Evolutionary conservation across 352 stramenopile genomes (phyloP), one percentile per base, ranked within the genome.

Genomic region (Globisporangium heterothallicum): DNA sequence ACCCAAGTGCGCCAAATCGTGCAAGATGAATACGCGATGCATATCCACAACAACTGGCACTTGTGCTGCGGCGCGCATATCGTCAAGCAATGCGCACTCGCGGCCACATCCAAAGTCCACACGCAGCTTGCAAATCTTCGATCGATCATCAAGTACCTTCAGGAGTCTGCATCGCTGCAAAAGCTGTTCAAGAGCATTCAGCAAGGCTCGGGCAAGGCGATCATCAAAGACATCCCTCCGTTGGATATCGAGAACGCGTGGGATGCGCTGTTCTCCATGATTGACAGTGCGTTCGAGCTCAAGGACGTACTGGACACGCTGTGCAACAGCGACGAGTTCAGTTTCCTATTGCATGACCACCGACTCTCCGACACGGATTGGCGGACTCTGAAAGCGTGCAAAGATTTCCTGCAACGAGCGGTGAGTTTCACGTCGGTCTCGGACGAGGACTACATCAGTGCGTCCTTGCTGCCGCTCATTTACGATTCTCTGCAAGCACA

Each of bases 401-500:
- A 49, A n/a, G 50, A 57, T 18, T 57, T 57, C 30, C 24, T 57
- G 1, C 38, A 49, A 18, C 26, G 29, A 8, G 50, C 50, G 0
- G 50, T 42, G 7, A 42, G 26, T 12, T 50, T 42, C 26, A 43
- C 47, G n/a, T 9, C 29, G 7, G 47, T 53, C 34, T 19, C 18
- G 4, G 34, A 53, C 12, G 24, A 53, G 22, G 47, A 53, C 22
- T 57, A 41, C 36, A 50, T 40, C 8, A 42, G 38, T 22, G 38
- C 42, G 27, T 57, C 50, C 7, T 16, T 57, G 40, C 50, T 50
- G 13, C 50, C 50, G 21, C 40, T 57, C 27, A 57, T 57, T 29
- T 57, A 43, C 26, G 50, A 57, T n/a, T 57, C 50, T 14, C 27
- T 57, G 38, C 27, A 42, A n/a, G 42, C 41, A n/a, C 50, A 57